phyloP scores from a whole-genome alignment of 2,329 filamentous ascomycete species.

The Fusarium annulatum region DNA sequence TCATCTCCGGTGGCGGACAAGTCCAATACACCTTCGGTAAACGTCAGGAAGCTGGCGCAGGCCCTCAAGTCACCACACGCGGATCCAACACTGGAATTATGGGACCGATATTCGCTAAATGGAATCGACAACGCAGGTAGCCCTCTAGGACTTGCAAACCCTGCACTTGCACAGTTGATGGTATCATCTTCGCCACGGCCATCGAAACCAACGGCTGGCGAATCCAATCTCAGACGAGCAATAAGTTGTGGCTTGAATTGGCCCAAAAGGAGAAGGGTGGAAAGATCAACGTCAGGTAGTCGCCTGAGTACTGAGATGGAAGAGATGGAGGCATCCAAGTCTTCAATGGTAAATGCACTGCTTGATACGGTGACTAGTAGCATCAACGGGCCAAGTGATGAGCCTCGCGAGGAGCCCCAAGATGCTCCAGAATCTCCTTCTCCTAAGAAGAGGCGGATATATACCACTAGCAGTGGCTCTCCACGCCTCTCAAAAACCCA shows the following conservation, averaged over 20 bases:
- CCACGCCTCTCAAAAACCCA: constrained; percentile 34
- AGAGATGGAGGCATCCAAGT: constrained; percentile 63
- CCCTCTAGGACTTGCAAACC: constrained; percentile 61
- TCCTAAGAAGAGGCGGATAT: constrained; percentile 53
- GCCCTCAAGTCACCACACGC: constrained; percentile 74
- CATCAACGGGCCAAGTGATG: constrained; percentile 57
- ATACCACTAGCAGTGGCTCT: constrained; percentile 37
- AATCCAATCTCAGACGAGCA: constrained; percentile 66
- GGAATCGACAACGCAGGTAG: constrained; percentile 54
- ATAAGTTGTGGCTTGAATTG: constrained; percentile 77
- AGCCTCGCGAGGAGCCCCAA: constrained; percentile 42
- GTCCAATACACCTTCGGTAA: constrained; percentile 59
- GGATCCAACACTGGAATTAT: constrained; percentile 79
- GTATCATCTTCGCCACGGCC: constrained; percentile 77
- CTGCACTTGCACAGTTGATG: constrained; percentile 72
- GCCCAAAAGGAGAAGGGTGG: constrained; percentile 75
- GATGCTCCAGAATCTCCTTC: constrained; percentile 57
- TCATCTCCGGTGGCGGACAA: constrained; percentile 71
- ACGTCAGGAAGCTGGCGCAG: constrained; percentile 68
- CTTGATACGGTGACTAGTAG: constrained; percentile 72
- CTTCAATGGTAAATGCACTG: constrained; percentile 69
- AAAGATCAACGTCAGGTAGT: constrained; percentile 56
- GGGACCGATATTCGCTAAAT: constrained; percentile 76
- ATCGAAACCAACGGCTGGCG: constrained; percentile 53
- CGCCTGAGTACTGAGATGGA: constrained; percentile 49